phyloP scores from a whole-genome alignment of 495 filamentous ascomycete species.

The Bacidia gigantensis region DNA sequence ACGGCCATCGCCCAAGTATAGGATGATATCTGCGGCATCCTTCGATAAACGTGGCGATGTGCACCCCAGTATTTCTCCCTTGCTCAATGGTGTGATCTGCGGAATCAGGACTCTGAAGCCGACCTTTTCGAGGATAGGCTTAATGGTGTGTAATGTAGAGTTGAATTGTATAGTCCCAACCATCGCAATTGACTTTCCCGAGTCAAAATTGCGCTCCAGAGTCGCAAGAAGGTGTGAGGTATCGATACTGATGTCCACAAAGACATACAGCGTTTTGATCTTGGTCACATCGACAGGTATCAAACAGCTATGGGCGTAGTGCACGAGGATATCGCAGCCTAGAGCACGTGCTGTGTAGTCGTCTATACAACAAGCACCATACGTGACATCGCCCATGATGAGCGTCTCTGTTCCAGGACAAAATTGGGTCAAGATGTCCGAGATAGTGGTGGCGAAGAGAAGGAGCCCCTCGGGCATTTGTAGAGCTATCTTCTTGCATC shows the following conservation, averaged over 20 bases:
- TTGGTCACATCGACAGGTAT: slow-evolving; percentile 91
- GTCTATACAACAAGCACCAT: slow-evolving; percentile 97
- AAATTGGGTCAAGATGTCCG: slow-evolving; percentile 90
- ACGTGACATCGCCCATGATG: slow-evolving; percentile 99
- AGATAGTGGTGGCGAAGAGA: slow-evolving; percentile 93
- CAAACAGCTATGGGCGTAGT: slow-evolving; percentile 93
- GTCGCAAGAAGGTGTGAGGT: slow-evolving; percentile 71
- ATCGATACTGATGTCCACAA: slow-evolving; percentile 96
- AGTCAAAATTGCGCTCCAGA: slow-evolving; percentile 72
- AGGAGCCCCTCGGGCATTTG: slow-evolving; percentile 96
- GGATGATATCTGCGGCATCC: slow-evolving; percentile 55
- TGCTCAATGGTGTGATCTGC: slow-evolving; percentile 81
- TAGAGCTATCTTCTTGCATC: slow-evolving; percentile 67
- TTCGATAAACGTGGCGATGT: slow-evolving; percentile 64
- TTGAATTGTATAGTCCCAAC: slow-evolving; percentile 99
- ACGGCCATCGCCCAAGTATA: slow-evolving; percentile 90
- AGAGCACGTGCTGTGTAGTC: slow-evolving; percentile 93
- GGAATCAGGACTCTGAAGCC: slow-evolving; percentile 78
- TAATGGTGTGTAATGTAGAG: slow-evolving; percentile 75
- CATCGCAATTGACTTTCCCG: slow-evolving; percentile 75
- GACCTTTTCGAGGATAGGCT: slow-evolving; percentile 56
- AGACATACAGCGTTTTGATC: slow-evolving; percentile 94
- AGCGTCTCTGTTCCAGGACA: slow-evolving; percentile 81
- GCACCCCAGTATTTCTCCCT: slow-evolving; percentile 91
- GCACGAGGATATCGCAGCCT: slow-evolving; percentile 87